Conservation (phyloP, 2,329 filamentous ascomycete species). For the Monilinia laxa region DNA sequence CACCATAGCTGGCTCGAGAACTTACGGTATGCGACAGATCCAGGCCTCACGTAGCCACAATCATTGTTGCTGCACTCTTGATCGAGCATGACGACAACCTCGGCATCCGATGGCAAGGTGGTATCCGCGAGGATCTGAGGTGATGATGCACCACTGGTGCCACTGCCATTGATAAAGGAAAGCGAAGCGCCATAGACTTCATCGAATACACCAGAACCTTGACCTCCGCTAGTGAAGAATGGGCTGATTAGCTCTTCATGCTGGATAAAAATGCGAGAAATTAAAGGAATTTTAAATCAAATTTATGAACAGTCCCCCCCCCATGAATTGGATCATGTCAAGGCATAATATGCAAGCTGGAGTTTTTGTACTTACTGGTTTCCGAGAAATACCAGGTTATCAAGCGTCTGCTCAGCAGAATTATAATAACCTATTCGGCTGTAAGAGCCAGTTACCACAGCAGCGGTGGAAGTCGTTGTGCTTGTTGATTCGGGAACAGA, state of each 20-base stretch:
- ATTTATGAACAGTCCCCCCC: not conserved
- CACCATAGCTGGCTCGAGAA: slow-evolving; percentile 16
- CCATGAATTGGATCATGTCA: not conserved
- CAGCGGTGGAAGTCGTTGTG: slow-evolving; percentile 26
- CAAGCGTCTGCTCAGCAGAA: slow-evolving; percentile 44
- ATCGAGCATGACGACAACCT: slow-evolving; percentile 53
- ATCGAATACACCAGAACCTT: slow-evolving; percentile 55
- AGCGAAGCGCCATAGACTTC: slow-evolving; percentile 22
- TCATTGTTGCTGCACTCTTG: slow-evolving; percentile 49
- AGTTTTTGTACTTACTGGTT: slow-evolving; percentile 42
- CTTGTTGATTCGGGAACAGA: slow-evolving; percentile 12
- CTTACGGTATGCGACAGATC: slow-evolving; percentile 52
- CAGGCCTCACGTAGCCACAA: slow-evolving; percentile 51
- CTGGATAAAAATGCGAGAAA: not conserved
- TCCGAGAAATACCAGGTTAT: slow-evolving; percentile 59
- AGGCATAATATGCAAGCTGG: not conserved
- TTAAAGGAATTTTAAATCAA: not conserved
- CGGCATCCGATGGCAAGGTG: slow-evolving; percentile 49
- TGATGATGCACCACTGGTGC: slow-evolving; percentile 47
- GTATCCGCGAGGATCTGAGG: slow-evolving; percentile 52
- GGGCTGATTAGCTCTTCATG: not conserved
- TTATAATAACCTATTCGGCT: slow-evolving; percentile 50
- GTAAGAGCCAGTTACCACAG: slow-evolving; percentile 39
- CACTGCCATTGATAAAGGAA: slow-evolving; percentile 45
- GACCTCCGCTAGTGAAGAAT: slow-evolving; percentile 44